Evolutionary conservation across 108 stramenopile species (phyloP).

Genomic region (Fragilariopsis cylindrus): DNA sequence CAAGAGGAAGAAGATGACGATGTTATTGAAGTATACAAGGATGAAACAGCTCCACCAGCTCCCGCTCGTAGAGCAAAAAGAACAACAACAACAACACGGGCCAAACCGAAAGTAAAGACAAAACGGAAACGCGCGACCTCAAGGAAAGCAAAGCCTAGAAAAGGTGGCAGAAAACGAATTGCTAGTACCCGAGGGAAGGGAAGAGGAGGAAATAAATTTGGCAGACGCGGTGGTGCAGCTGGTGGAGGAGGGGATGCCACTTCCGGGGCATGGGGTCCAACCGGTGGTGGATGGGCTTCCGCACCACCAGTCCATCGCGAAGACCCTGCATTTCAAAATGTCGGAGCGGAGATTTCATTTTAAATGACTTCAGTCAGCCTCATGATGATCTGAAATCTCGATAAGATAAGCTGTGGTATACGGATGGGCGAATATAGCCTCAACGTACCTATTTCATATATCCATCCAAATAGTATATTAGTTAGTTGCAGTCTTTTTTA

Average conservation of each 20-base stretch:
- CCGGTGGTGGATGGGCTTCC: conserved; percentile 18
- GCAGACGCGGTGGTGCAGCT: not conserved
- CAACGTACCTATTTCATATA: too few species aligned
- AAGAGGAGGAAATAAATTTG: not conserved
- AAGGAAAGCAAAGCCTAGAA: not conserved
- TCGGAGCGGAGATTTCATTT: conserved; percentile 44
- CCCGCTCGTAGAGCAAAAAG: not conserved
- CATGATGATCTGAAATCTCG: not conserved
- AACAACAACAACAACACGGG: not conserved
- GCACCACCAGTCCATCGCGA: conserved; percentile 18
- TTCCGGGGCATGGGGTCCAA: conserved; percentile 10
- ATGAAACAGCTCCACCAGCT: not conserved
- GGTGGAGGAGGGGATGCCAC: conserved; percentile 1
- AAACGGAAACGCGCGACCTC: not conserved
- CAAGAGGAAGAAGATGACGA: conserved; percentile 5
- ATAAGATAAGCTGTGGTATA: not conserved
- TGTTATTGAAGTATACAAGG: not conserved
- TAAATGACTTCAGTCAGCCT: not conserved
- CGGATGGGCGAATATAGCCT: too few species aligned
- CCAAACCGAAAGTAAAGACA: conserved; percentile 21
- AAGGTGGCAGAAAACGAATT: not conserved
- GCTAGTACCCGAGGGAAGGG: not conserved
- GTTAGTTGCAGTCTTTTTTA: too few species aligned
- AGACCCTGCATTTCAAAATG: conserved; percentile 33
- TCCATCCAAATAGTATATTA: too few species aligned